Base-by-base conservation (phyloP, 345 rosid genomes). In the Euphorbia pulcherrima region DNA sequence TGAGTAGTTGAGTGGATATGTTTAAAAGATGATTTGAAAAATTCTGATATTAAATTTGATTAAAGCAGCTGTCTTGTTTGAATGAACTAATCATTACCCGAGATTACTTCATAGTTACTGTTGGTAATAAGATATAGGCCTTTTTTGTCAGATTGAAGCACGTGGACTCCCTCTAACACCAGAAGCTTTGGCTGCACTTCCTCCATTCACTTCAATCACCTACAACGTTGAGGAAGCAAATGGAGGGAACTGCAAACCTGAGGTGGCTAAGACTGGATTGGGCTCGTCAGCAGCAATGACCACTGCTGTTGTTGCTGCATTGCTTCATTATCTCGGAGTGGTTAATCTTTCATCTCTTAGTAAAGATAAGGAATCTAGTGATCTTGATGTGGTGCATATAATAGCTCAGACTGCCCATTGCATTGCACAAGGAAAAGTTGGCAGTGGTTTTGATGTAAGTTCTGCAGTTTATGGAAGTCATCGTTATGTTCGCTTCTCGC, bases 231-330 rank as follows among this genome's bases (percentile, higher is more conserved):
- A 74, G 67, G 88, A 85, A 52, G 77, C 83, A 74, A 80, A 69
- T 67, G 90, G 86, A 59, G 84, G 70, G 75, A 83, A 76, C 61
- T 81, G 83, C 81, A 94, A 83, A 80, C 96, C 97, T 65, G 99
- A 94, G 83, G 97, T 94, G 74, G 97, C 99, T 58, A 91, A 94
- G 82, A 94, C 99, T 72, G 99, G 99, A 50, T 80, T 94, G 75
- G 99, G 99, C 62, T 94, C 99, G 68, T 94, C 97, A 58, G 99
- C 99, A 70, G 97, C 99, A 57, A 91, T 91, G 99, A 91, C 97
- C 51, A 82, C 96, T 63, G 99, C 99, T 30, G 92, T 88, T 28
- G 93, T 87, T 71, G 92, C 97, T 80, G 87, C 96, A 61, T 77
- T 94, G 66, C 90, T 94, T 68, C 95, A 91, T 72, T 91, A 94